phyloP scores from a whole-genome alignment of 305 asterid species.

The Stenogyne calaminthoides region DNA sequence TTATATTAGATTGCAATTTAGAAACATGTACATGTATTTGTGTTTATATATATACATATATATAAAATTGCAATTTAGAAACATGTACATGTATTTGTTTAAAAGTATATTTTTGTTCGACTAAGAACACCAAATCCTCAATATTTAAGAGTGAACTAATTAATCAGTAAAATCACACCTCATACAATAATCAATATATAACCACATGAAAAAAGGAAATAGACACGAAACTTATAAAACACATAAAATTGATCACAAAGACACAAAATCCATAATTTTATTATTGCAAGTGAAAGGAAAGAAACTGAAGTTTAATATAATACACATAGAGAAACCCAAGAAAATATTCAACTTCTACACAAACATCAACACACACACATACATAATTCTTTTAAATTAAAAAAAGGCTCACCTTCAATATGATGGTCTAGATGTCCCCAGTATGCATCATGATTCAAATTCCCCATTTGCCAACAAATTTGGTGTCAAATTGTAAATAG shows the following conservation, averaged over 20 bases:
- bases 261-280: constrained; percentile 22
- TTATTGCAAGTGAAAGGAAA: constrained; percentile 35
- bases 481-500: constrained; percentile 59
- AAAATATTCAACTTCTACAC: constrained; percentile 16
- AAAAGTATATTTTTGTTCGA: too few species aligned
- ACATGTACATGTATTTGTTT: too few species aligned
- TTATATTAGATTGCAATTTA: not conserved
- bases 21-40: too few species aligned
- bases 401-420: constrained; percentile 29
- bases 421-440: constrained; percentile 66
- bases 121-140: not conserved
- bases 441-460: constrained; percentile 64
- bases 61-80: too few species aligned
- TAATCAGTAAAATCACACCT: not conserved
- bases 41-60: not conserved
- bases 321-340: constrained; percentile 36
- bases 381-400: not conserved
- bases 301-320: not conserved
- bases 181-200: not conserved
- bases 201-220: not conserved
- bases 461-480: constrained; percentile 66
- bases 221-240: not conserved
- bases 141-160: not conserved
- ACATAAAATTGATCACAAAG: constrained; percentile 14
- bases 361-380: constrained; percentile 27